Conservation (phyloP, 768 basidiomycete genomes). For the Thelephora aurantiotincta region DNA sequence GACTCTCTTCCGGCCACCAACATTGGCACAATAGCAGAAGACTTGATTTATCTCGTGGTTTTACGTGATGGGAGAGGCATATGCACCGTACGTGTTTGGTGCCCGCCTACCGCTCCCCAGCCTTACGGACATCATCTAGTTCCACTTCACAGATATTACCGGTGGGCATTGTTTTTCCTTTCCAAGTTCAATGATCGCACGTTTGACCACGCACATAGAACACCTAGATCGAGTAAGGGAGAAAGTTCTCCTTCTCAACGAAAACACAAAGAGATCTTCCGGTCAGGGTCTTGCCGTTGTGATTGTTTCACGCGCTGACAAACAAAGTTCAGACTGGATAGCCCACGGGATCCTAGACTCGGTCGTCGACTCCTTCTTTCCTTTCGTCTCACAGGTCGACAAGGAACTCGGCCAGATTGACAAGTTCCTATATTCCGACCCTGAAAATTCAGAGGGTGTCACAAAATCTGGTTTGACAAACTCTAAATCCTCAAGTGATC, state of each 20-base stretch:
- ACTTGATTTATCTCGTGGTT: conserved; percentile 81
- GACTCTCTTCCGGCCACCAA: conserved; percentile 11
- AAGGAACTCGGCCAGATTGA: conserved; percentile 71
- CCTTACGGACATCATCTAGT: conserved; percentile 27
- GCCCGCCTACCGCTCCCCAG: neutral
- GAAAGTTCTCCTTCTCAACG: conserved; percentile 49
- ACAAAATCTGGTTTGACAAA: conserved; percentile 1
- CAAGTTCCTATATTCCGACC: conserved; percentile 38
- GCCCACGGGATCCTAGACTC: conserved; percentile 88
- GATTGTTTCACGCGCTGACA: neutral
- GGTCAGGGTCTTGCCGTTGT: conserved; percentile 25
- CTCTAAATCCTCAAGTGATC: neutral
- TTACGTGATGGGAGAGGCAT: conserved; percentile 66
- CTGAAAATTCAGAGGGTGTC: conserved; percentile 1
- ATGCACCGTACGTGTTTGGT: conserved; percentile 37
- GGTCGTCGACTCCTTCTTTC: conserved; percentile 89
- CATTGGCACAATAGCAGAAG: conserved; percentile 47
- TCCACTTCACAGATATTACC: conserved; percentile 82
- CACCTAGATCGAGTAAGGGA: conserved; percentile 68
- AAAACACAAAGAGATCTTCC: conserved; percentile 54
- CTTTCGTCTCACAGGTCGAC: conserved; percentile 68
- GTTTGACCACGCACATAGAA: conserved; percentile 24
- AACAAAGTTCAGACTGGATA: conserved; percentile 60
- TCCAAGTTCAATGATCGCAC: neutral
- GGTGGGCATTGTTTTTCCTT: conserved; percentile 15